Percentiles rank a stretch among this genome's conserved stretches.
Conservation (phyloP, 2,329 filamentous ascomycete species). For the Aspergillus nomiae region DNA sequence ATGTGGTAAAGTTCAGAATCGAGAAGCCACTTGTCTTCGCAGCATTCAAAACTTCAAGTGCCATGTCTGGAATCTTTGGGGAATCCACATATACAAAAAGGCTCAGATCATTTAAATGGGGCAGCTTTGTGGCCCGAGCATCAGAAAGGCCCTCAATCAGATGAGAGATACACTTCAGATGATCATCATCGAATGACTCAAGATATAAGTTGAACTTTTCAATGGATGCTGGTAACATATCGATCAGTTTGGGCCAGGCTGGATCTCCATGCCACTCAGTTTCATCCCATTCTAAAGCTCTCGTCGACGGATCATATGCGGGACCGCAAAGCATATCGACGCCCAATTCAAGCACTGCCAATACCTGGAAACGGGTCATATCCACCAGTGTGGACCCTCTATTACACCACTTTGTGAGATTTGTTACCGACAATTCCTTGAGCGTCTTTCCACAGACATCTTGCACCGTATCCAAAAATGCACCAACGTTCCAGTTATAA, state of each 20-base stretch:
- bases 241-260: conserved; percentile 8
- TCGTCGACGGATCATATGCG: conserved; percentile 8
- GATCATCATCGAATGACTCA: background rate
- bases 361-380: conserved; percentile 6
- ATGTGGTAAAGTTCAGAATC: background rate
- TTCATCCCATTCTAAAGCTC: conserved; percentile 5
- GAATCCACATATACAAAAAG: background rate
- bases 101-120: background rate
- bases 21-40: conserved; percentile 9
- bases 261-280: background rate
- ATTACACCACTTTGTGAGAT: background rate
- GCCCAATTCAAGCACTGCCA: conserved; percentile 4
- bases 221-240: conserved; percentile 8
- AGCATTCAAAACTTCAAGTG: conserved; percentile 6
- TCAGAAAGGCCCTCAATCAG: conserved; percentile 7
- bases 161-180: conserved; percentile 6
- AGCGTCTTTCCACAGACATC: conserved; percentile 1
- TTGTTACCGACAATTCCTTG: conserved; percentile 5
- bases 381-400: conserved; percentile 3
- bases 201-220: conserved; percentile 4
- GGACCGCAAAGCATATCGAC: conserved; percentile 5
- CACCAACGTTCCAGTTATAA: conserved; percentile 5
- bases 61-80: background rate
- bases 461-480: conserved; percentile 6
- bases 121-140: conserved; percentile 2